Evolutionary conservation across 2,329 filamentous ascomycete genomes (phyloP), one percentile per base, ranked within the genome.

Genomic region (Cordyceps cicadae): DNA sequence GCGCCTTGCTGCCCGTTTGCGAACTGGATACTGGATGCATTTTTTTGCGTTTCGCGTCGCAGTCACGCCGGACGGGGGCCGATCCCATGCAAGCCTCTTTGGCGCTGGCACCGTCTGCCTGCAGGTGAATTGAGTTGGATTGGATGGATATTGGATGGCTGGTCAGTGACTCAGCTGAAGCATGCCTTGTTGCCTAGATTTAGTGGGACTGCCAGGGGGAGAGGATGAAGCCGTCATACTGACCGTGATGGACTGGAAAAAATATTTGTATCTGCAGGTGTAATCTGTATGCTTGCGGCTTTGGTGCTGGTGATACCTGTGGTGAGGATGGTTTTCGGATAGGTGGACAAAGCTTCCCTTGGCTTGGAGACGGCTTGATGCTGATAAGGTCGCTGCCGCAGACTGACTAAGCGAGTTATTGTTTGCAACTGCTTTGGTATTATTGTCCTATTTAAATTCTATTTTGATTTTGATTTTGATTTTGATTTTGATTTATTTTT

Each of bases 151-250:
- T 29, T 29, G 29, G 29, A 29, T 29, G 29, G 29, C 29, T 29
- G 29, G 29, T 7, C 1, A 29, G 56, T 59, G 56, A 59, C 56
- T 53, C 56, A 59, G 56, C 39, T 41, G 34, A 46, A 45, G 49
- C 37, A 5, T 37, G 48, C 48, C 37, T 26, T 58, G 15, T 39
- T 59, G 56, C 56, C 56, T 59, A 43, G 55, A 51, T 32, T 43
- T 15, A 24, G 46, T 58, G 55, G 46, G 24, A 34, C 32, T 9
- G 21, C 4, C 15, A 26, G 11, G 12, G 17, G 41, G 41, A 17
- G 41, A 43, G 41, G 6, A n/a, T 43, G n/a, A 37, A 37, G 34
- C 12, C 34, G 34, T 37, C 34, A 37, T 37, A 9, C 12, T 37
- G 34, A 37, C 34, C 34, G 9, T 37, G 34, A 37, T 37, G 34